Percentiles rank a stretch among this genome's conserved stretches.
These are phyloP conservation scores for Gigaspora rosea DNA, from an alignment of 192 early-diverging fungal genomes.

Conservation along the genomic window DNA sequence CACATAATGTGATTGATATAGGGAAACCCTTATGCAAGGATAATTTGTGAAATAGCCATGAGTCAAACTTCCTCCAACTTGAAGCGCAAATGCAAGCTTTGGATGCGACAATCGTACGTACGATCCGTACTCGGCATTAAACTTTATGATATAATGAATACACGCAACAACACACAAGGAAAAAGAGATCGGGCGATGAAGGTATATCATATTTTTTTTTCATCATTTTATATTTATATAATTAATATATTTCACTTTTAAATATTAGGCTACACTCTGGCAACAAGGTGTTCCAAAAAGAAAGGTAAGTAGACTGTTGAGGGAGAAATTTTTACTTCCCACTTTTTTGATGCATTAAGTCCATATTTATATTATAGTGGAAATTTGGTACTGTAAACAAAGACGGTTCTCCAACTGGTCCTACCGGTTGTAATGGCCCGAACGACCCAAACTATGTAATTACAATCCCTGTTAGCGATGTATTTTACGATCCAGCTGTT, in stretches of 20 bases:
- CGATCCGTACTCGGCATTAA: slow-evolving; percentile 26
- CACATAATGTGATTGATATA: slow-evolving; percentile 12
- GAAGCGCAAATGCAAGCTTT: slow-evolving; percentile 10
- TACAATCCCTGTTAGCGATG: slow-evolving; percentile 26
- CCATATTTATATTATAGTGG: background rate
- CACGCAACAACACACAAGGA: slow-evolving; percentile 25
- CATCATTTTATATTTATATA: slow-evolving; percentile 20
- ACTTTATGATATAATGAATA: background rate
- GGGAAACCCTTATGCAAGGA: slow-evolving; percentile 29
- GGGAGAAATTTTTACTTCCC: background rate
- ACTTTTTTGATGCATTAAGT: slow-evolving; percentile 7
- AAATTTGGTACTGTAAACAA: slow-evolving; percentile 23
- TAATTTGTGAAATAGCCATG: slow-evolving; percentile 15
- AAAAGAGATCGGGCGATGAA: slow-evolving; percentile 19
- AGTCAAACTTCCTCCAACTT: slow-evolving; percentile 16
- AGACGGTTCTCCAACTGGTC: slow-evolving; percentile 19
- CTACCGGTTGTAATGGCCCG: slow-evolving; percentile 14
- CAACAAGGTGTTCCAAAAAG: slow-evolving; percentile 13
- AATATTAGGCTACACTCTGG: slow-evolving; percentile 30
- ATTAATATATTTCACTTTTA: slow-evolving; percentile 10
- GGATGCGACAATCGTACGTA: slow-evolving; percentile 13
- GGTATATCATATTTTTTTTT: slow-evolving; percentile 21
- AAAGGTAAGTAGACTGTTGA: slow-evolving; percentile 13
- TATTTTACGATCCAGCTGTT: slow-evolving; percentile 24
- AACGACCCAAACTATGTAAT: slow-evolving; percentile 22